phyloP scores from a whole-genome alignment of 257 asterid species.

The Solanum rostratum region DNA sequence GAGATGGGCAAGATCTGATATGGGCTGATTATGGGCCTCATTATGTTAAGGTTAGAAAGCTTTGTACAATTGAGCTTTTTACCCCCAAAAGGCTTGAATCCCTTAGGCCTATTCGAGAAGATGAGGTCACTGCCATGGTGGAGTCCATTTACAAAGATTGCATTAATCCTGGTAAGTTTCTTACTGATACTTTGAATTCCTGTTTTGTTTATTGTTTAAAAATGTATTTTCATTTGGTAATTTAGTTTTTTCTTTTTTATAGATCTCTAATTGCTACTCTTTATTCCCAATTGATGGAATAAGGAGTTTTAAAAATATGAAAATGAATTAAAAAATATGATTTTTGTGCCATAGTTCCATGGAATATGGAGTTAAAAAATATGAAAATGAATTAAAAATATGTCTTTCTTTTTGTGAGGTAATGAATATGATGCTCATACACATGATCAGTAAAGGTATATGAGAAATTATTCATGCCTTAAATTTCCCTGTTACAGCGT shows the following conservation, averaged over 20 bases:
- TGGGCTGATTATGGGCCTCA: constrained; percentile 98
- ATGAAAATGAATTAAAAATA: no score
- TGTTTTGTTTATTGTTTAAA: neutral
- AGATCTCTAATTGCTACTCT: neutral
- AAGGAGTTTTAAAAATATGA: no score
- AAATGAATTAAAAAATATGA: no score
- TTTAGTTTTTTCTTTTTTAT: neutral
- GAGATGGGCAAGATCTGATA: constrained; percentile 66
- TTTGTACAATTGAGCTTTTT: constrained; percentile 66
- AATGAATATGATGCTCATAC: no score
- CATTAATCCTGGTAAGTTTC: constrained; percentile 24
- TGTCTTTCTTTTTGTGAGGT: no score
- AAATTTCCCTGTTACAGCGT: no score
- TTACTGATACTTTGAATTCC: neutral
- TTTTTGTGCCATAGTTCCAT: no score
- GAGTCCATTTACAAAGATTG: constrained; percentile 44
- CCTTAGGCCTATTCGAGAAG: constrained; percentile 65
- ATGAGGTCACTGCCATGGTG: constrained; percentile 72
- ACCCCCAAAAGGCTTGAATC: constrained; percentile 53
- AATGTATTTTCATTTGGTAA: neutral
- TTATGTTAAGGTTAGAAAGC: constrained; percentile 67
- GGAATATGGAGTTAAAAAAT: no score
- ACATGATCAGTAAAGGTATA: no score
- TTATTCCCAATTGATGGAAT: neutral
- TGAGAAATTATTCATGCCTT: no score